phyloP scores from a whole-genome alignment of 257 asterid species.

The Lithospermum erythrorhizon region DNA sequence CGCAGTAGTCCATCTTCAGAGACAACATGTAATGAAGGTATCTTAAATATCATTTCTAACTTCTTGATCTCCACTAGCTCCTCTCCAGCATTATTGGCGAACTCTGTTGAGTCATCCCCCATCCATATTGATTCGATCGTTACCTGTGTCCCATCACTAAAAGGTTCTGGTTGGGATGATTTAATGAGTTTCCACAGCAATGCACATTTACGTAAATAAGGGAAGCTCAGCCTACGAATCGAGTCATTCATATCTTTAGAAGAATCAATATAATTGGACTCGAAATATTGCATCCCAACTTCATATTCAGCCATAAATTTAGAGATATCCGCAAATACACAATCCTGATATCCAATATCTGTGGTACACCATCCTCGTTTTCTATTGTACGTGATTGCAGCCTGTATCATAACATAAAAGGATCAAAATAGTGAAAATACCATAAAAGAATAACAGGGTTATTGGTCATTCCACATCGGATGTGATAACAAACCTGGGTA shows the following conservation, averaged over 20 bases:
- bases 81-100: slow-evolving; percentile 15
- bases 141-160: slow-evolving; percentile 34
- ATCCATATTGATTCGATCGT: slow-evolving; percentile 30
- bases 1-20: slow-evolving; percentile 45
- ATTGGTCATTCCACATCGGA: slow-evolving; percentile 1
- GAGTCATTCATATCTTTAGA: slow-evolving; percentile 43
- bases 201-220: slow-evolving; percentile 84
- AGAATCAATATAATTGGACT: slow-evolving; percentile 36
- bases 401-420: slow-evolving; percentile 34
- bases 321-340: slow-evolving; percentile 55
- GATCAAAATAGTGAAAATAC: neutral
- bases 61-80: slow-evolving; percentile 58
- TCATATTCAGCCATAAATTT: slow-evolving; percentile 33
- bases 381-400: slow-evolving; percentile 34
- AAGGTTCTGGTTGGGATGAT: slow-evolving; percentile 45
- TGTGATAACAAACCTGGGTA: slow-evolving; percentile 18
- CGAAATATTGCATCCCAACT: slow-evolving; percentile 43
- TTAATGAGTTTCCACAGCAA: slow-evolving; percentile 73
- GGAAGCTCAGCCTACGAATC: slow-evolving; percentile 65
- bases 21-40: slow-evolving; percentile 57
- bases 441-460: neutral
- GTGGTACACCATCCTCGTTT: slow-evolving; percentile 20
- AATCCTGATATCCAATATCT: slow-evolving; percentile 36
- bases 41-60: slow-evolving; percentile 64
- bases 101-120: slow-evolving; percentile 26